Evolutionary conservation across 2,329 filamentous ascomycete species (phyloP).

Genomic region (Talaromyces sp.): DNA sequence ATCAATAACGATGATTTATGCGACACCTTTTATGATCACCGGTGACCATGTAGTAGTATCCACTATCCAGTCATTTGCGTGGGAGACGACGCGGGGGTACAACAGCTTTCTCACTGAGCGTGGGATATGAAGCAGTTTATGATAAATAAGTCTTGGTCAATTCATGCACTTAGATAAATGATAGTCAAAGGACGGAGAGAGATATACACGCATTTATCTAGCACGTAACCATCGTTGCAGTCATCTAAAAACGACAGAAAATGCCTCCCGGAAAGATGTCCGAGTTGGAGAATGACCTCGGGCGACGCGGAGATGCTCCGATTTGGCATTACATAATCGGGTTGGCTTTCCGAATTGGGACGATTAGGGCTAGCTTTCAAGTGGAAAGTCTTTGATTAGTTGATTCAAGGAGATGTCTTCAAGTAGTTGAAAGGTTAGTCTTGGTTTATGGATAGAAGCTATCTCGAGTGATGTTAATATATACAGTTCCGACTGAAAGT

Average conservation of each 20-base stretch:
- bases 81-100: background rate
- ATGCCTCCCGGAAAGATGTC: slow-evolving; percentile 13
- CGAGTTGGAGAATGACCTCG: slow-evolving; percentile 11
- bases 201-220: background rate
- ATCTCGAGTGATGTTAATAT: background rate
- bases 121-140: background rate
- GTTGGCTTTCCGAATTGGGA: background rate
- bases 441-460: background rate
- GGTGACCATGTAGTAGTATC: background rate
- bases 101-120: background rate
- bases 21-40: slow-evolving; percentile 1
- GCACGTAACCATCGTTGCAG: background rate
- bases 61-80: slow-evolving; percentile 3
- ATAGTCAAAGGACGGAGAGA: background rate
- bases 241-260: background rate
- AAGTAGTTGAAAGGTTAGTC: background rate
- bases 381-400: background rate
- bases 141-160: background rate
- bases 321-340: slow-evolving; percentile 2
- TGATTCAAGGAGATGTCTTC: background rate
- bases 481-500: background rate
- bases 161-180: too few relatives aligned
- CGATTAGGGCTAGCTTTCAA: background rate
- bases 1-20: background rate
- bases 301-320: slow-evolving; percentile 15